phyloP scores from a whole-genome alignment of 2,329 filamentous ascomycete species.

The Penicillium sumatraense region DNA sequence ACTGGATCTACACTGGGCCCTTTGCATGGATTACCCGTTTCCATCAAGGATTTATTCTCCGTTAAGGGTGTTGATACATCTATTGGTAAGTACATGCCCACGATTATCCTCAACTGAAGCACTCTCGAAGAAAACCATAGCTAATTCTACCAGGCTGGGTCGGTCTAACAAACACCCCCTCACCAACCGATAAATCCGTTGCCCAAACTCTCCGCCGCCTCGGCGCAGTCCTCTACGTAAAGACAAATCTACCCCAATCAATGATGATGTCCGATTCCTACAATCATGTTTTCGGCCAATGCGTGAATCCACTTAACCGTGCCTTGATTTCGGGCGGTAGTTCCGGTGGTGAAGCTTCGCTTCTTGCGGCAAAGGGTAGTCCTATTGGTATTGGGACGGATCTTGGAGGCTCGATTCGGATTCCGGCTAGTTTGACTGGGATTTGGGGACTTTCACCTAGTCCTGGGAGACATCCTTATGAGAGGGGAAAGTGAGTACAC shows the following conservation, averaged over 20 bases:
- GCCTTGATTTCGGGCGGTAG: conserved; percentile 58
- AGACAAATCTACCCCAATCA: conserved; percentile 30
- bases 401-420: conserved; percentile 57
- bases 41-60: conserved; percentile 43
- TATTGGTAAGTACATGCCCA: conserved; percentile 16
- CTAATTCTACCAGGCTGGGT: conserved; percentile 25
- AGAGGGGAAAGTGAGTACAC: conserved; percentile 37
- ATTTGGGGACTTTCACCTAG: conserved; percentile 55
- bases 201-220: conserved; percentile 26
- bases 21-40: conserved; percentile 64
- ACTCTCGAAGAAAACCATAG: too few species aligned
- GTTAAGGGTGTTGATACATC: conserved; percentile 30
- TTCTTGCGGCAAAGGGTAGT: conserved; percentile 55
- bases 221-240: conserved; percentile 29
- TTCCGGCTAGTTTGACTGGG: conserved; percentile 61
- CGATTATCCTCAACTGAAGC: not conserved
- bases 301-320: conserved; percentile 58
- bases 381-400: conserved; percentile 61
- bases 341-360: conserved; percentile 59
- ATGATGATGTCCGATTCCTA: conserved; percentile 35
- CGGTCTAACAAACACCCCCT: conserved; percentile 27
- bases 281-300: conserved; percentile 57
- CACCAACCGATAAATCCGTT: conserved; percentile 25
- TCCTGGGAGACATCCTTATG: conserved; percentile 39
- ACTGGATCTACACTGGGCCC: conserved; percentile 55